Base-by-base conservation (phyloP, 2,329 filamentous ascomycete genomes). In the Aaosphaeria pasadenensis region DNA sequence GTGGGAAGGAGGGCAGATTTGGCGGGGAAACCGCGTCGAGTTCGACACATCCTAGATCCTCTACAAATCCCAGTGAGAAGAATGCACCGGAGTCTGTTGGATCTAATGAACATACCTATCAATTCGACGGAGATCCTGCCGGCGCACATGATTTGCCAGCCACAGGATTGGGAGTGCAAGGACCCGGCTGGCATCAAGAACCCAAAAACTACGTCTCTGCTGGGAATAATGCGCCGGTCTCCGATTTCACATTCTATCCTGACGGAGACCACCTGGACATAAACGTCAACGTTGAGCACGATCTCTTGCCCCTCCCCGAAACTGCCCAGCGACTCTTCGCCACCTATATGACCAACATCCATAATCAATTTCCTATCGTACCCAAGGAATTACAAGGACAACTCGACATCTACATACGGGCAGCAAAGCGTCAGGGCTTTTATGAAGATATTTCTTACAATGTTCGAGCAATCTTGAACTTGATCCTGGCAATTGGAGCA, bases 401-500 rank as follows among this genome's bases (percentile, higher is more conserved):
- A 24, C 17, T 43, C 29, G 11, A 3, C 41, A 48, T 55, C 5
- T 63, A 56, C 30, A 51, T 52, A 17, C 28, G 31, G 4, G 54
- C 58, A 1, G 30, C 49, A 2, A 51, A 36, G 7, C 43, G 50
- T 5, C 33, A 51, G 36, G 33, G 33, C 2, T 38, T 35, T 29
- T 48, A 52, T 2, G 56, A 56, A 17, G 17, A 43, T 2, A 43
- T 62, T 2, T 52, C 56, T 6, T 43, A 54, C 4, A 53, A 48
- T 42, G 74, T 70, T 71, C 61, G 64, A 4, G 69, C 68, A 4
- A 64, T 69, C 4, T 43, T 74, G 48, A 74, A 75, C 42, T 41
- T 74, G 9, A 55, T 75, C 1, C 72, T 75, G 36, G 73, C 72
- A 7, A 70, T 75, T n/a, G 70, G 68, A 5, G 64, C 71, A 7